These are phyloP conservation scores for Zygoascus ofunaensis DNA, from an alignment of 805 yeast genomes.

Conservation along the genomic window DNA sequence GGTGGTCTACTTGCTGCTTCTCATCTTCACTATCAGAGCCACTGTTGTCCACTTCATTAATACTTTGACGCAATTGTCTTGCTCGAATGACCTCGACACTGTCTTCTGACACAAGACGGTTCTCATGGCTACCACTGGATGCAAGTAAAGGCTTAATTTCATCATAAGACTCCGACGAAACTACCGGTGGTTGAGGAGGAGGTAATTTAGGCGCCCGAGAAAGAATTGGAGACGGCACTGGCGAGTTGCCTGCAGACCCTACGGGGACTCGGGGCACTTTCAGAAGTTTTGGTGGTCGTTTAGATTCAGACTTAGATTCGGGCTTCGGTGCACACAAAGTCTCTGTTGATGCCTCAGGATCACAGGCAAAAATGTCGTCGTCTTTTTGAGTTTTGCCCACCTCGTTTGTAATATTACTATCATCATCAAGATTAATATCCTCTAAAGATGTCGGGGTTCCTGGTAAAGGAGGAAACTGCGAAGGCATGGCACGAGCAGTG, in stretches of 20 bases:
- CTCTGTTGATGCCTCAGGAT: background rate
- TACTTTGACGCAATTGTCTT: background rate
- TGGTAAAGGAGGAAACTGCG: constrained; percentile 2
- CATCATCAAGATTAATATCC: background rate
- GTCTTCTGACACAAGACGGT: background rate
- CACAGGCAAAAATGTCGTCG: background rate
- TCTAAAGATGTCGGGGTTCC: background rate
- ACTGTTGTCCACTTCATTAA: background rate
- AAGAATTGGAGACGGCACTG: background rate
- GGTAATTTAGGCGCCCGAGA: background rate
- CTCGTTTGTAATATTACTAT: background rate
- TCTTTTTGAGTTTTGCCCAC: background rate
- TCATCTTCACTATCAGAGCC: background rate
- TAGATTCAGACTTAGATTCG: too few relatives aligned
- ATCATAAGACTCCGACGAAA: background rate
- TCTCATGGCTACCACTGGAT: background rate
- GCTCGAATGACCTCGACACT: background rate
- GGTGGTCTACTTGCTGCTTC: too few relatives aligned
- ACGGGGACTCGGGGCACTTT: background rate
- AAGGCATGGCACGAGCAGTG: background rate
- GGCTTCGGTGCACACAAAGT: background rate
- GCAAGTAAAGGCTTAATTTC: background rate
- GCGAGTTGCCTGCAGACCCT: background rate
- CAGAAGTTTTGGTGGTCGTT: background rate
- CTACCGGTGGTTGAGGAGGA: background rate